phyloP scores from a whole-genome alignment of 1,139 yeast species.

The Trichomonascaceae sp. region DNA sequence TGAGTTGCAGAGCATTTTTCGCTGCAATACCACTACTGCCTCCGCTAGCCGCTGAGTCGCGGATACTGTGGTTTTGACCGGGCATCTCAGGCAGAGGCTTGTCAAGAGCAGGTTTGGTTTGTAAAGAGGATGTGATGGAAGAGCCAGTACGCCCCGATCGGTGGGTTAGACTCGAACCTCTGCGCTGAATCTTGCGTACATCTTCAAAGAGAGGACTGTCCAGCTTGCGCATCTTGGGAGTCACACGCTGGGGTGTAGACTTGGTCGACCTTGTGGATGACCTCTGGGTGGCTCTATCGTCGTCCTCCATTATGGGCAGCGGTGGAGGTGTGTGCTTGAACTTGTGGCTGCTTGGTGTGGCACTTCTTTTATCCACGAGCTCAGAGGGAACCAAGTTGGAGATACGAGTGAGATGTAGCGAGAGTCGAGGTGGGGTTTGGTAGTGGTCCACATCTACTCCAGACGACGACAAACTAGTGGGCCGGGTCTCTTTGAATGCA shows the following conservation, averaged over 20 bases:
- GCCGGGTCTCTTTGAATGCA: not conserved
- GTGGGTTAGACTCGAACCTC: slow-evolving; percentile 8
- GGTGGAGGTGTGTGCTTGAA: too few species aligned
- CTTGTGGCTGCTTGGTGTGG: too few species aligned
- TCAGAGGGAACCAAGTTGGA: slow-evolving; percentile 10
- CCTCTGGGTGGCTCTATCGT: too few species aligned
- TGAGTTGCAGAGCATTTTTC: too few species aligned
- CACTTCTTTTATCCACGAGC: too few species aligned
- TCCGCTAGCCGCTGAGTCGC: slow-evolving; percentile 1
- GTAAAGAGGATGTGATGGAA: not conserved
- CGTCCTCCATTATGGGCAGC: too few species aligned
- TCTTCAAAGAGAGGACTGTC: slow-evolving; percentile 5
- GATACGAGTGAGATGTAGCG: slow-evolving; percentile 9
- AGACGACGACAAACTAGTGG: not conserved
- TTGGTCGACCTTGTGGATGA: too few species aligned
- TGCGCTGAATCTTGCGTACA: slow-evolving; percentile 5
- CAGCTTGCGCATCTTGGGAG: slow-evolving; percentile 1
- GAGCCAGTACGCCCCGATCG: slow-evolving; percentile 1
- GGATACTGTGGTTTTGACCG: slow-evolving; percentile 1
- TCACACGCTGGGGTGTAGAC: not conserved
- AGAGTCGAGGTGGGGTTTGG: slow-evolving; percentile 10
- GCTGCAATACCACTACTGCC: slow-evolving; percentile 1
- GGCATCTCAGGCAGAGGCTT: not conserved
- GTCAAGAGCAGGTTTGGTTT: not conserved
- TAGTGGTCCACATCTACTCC: not conserved